Base-by-base conservation (phyloP, 2,329 filamentous ascomycete genomes). In the Aspergillus sp. region DNA sequence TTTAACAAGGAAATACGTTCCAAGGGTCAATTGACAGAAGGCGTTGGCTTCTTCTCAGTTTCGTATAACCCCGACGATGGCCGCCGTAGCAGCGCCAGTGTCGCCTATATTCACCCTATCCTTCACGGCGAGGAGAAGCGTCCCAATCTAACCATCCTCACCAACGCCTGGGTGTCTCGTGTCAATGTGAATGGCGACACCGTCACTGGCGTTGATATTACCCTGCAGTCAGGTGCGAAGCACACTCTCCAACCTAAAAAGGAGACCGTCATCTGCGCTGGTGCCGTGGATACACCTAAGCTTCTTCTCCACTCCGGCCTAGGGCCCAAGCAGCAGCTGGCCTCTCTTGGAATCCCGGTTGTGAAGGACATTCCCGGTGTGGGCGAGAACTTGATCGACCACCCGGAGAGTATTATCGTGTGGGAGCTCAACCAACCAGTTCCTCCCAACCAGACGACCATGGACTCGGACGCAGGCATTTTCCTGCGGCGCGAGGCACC, bases 31-130 rank as follows among this genome's bases (percentile, higher is more conserved):
- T 78, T 96, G 63, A 87, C 86, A 64, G 81, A 89, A 68, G 89
- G 89, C 49, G 90, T 95, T 27, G 92, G 92, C 56, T 96, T 96
- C 82, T 93, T 96, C 82, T 92, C 89, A 63, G 87, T 96, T 65
- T 88, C 90, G 39, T 96, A 96, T 79, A 96, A 96, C 79, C 92
- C 92, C 3, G 91, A 96, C 69, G 88, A 91, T 68, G 90, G 91
- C 69, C 85, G 86, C 67, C 87, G 92, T 62, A 93, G 89, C 79
- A 93, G 89, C 71, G 91, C 92, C 59, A 92, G 89, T 58, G 91
- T 96, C 21, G 92, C 92, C 17, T 96, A 96, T 78, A 93, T 96
- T 70, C 92, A 96, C 77, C 92, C 92, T 37, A 92, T 96, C 69
- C 84, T 96, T 52, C 86, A 89, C 41, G 91, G 90, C 41, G 88